Conservation (phyloP, 805 yeast species). For the Ogataea neopini region DNA sequence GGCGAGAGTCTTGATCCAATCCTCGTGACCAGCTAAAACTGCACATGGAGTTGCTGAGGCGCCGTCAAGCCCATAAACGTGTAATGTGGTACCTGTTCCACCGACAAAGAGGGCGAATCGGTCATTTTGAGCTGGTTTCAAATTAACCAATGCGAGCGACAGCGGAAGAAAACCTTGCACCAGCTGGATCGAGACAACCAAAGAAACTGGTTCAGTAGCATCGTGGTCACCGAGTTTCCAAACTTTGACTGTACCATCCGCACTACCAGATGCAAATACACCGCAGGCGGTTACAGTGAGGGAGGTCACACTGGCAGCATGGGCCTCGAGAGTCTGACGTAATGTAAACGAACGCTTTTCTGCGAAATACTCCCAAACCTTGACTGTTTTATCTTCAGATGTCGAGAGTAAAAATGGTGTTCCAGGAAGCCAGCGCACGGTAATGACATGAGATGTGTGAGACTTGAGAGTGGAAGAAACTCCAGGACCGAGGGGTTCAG, state of each 20-base stretch:
- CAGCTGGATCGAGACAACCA: constrained; percentile 37
- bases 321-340: constrained; percentile 39
- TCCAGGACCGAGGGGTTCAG: constrained; percentile 39
- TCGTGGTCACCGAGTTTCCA: constrained; percentile 42
- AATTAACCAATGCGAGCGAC: constrained; percentile 36
- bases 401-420: constrained; percentile 54
- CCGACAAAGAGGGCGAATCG: constrained; percentile 62
- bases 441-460: constrained; percentile 63
- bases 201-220: constrained; percentile 18
- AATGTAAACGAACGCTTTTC: constrained; percentile 30
- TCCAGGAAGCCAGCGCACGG: constrained; percentile 57
- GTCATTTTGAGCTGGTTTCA: constrained; percentile 30
- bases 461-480: constrained; percentile 57
- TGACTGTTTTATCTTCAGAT: constrained; percentile 64
- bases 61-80: constrained; percentile 49
- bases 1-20: constrained; percentile 83
- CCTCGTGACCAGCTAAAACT: constrained; percentile 85
- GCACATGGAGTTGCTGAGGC: constrained; percentile 44
- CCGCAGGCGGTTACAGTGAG: constrained; percentile 43
- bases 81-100: constrained; percentile 61
- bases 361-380: constrained; percentile 52
- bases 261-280: constrained; percentile 59
- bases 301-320: constrained; percentile 54
- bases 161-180: constrained; percentile 53
- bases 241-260: constrained; percentile 56